Evolutionary conservation across 306 rosid species (phyloP).

Genomic region (Begonia loranthoides): DNA sequence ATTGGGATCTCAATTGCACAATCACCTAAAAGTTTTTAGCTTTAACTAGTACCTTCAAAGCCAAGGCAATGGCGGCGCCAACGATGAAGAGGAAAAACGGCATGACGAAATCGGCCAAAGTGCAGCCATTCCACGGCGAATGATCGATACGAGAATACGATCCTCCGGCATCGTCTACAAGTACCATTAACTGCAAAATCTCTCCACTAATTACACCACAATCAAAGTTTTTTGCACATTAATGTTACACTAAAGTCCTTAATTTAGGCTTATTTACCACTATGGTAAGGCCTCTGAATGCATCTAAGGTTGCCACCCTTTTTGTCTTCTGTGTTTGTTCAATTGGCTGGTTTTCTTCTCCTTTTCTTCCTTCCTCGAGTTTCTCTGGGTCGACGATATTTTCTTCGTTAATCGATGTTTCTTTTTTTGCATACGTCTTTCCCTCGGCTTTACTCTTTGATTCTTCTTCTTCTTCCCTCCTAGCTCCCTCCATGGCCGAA

Average conservation of each 20-base stretch:
- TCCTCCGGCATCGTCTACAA: constrained; percentile 86
- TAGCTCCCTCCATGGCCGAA: too few relatives aligned
- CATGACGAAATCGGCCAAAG: constrained; percentile 82
- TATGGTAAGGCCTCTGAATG: constrained; percentile 84
- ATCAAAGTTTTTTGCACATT: too few relatives aligned
- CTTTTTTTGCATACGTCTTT: too few relatives aligned
- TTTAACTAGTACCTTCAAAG: constrained; percentile 40
- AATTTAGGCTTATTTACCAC: constrained; percentile 29
- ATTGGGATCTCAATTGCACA: neutral
- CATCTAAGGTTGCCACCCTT: constrained; percentile 78
- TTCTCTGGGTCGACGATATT: too few relatives aligned
- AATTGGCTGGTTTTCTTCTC: too few relatives aligned
- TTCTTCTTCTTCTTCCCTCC: too few relatives aligned
- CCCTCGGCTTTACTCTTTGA: too few relatives aligned
- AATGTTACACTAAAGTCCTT: neutral
- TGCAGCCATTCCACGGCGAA: constrained; percentile 94
- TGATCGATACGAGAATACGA: constrained; percentile 69
- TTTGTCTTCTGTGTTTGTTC: constrained; percentile 33
- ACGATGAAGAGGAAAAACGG: constrained; percentile 94
- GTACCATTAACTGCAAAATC: constrained; percentile 48
- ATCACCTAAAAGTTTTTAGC: neutral
- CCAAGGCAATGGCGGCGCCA: constrained; percentile 85
- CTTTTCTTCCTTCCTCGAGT: too few relatives aligned
- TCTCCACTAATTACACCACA: neutral
- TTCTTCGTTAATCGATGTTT: too few relatives aligned